Percentiles rank a stretch among this genome's conserved stretches.
phyloP scores from a whole-genome alignment of 306 rosid genomes.

The Cicer chorassanicum region DNA sequence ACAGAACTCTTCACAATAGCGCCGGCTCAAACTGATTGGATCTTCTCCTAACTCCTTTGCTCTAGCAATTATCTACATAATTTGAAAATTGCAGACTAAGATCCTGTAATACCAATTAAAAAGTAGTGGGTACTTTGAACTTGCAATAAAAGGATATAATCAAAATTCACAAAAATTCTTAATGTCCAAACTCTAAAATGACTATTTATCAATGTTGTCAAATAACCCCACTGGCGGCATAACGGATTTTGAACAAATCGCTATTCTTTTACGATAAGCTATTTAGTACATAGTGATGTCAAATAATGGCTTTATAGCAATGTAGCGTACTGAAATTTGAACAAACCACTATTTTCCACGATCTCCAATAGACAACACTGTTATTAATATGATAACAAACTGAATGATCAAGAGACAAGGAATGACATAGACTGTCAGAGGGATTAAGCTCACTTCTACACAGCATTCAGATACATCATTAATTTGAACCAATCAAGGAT shows the following conservation, averaged over 20 bases:
- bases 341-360: too few relatives aligned
- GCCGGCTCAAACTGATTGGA: conserved; percentile 79
- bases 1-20: conserved; percentile 78
- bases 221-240: too few relatives aligned
- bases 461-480: background rate
- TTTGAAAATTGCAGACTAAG: conserved; percentile 93
- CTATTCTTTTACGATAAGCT: too few relatives aligned
- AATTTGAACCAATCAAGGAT: background rate
- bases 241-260: too few relatives aligned
- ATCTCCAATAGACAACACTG: too few relatives aligned
- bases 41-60: conserved; percentile 89
- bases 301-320: too few relatives aligned
- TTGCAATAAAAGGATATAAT: conserved; percentile 38
- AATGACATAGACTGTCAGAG: background rate
- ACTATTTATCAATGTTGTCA: background rate
- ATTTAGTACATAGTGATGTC: too few relatives aligned
- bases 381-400: conserved; percentile 15
- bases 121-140: conserved; percentile 60
- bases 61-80: conserved; percentile 95
- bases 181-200: conserved; percentile 24
- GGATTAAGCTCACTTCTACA: background rate
- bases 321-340: too few relatives aligned
- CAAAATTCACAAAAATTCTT: background rate
- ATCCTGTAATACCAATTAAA: conserved; percentile 88
- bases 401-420: conserved; percentile 7